Evolutionary conservation across 257 asterid species (phyloP), one percentile per base, ranked within the genome.

Genomic region (Capsicum baccatum): DNA sequence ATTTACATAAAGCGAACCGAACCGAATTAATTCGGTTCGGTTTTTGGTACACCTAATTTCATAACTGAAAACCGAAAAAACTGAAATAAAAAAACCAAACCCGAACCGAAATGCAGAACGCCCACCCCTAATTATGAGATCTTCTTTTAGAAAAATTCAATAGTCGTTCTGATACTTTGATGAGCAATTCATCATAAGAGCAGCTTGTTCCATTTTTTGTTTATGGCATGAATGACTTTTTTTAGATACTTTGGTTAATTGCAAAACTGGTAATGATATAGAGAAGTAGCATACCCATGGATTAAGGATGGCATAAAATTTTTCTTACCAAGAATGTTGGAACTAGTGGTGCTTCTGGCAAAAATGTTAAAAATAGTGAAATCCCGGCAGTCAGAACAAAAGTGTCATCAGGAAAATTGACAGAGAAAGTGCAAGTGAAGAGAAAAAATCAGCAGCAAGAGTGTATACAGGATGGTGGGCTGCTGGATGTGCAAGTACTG

Each of bases 401-500:
- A 78, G 33, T 62, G 76, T 47, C 84, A 35, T 13, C 35, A 47
- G 62, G 13, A 12, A 79, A 74, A 26, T 26, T 52, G 26, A 17
- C 8, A 69, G 12, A 10, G 66, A 26, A 26, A 26, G 33, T 26
- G 33, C 33, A 26, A 26, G 33, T 26, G 33, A 62, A 5, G 21
- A 26, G 59, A 13, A 78, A 80, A 37, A 69, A 19, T 8, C 26
- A 44, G 26, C 48, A 57, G 71, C 62, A 50, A 56, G 85, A 57
- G 54, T 42, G 73, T 84, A 35, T 48, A 73, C 79, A 67, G 70
- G 78, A 58, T 5, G 69, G 68, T 26, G 82, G 82, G 6, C 83
- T 87, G 3, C 57, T 82, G 57, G 85, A 88, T 68, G 89, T 92
- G 55, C 88, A 88, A 9, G 55, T 92, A 83, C 63, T 89, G 83